Base-by-base conservation (phyloP, 2,329 filamentous ascomycete species). In the Venturia aucupariae region DNA sequence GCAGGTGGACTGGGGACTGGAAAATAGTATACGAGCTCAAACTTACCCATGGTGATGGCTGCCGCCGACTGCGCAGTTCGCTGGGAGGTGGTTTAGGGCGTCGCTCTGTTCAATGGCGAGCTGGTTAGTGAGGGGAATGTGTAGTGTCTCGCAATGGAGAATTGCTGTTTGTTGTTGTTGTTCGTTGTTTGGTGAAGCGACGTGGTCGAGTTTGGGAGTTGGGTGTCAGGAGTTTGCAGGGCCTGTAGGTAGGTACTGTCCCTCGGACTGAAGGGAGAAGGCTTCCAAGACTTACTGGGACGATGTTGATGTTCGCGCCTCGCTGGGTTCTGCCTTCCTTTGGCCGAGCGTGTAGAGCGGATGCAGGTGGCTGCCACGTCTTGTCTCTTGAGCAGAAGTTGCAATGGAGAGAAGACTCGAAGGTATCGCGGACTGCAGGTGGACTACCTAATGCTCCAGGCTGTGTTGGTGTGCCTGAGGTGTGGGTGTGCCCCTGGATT, bases 21-120 rank as follows among this genome's bases (percentile, higher is more conserved):
- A n/a, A n/a, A n/a, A n/a, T 32, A 17, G 27, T 32, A 22, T 8
- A 17, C 6, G 35, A 42, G 59, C 38, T 39, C 24, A 17, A 54
- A 62, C 61, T 32, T 62, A 62, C 61, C 61, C 61, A 62, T 62
- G 61, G 42, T 54, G 42, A 54, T 22, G 61, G 44, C 61, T 11
- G 61, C 35, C 27, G 42, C 38, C 24, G 17, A 61, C 13, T 61
- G 27, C 38, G 59, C 38, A 32, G 59, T 46, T 38, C 38, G 42
- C 59, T 57, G 30, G 27, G 17, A 38, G 30, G 30, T n/a, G 30
- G 27, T 57, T 13, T 57, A 35, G 30, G 30, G 51, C 6, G 27
- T 57, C 27, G 8, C 30, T 51, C 51, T 57, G 51, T 15, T 57
- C 27, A 57, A 57, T 22, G 51, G 30, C 51, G 30, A 10, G 27